Evolutionary conservation across 257 asterid species (phyloP), one percentile per base, ranked within the genome.

Genomic region (Rhazya stricta): DNA sequence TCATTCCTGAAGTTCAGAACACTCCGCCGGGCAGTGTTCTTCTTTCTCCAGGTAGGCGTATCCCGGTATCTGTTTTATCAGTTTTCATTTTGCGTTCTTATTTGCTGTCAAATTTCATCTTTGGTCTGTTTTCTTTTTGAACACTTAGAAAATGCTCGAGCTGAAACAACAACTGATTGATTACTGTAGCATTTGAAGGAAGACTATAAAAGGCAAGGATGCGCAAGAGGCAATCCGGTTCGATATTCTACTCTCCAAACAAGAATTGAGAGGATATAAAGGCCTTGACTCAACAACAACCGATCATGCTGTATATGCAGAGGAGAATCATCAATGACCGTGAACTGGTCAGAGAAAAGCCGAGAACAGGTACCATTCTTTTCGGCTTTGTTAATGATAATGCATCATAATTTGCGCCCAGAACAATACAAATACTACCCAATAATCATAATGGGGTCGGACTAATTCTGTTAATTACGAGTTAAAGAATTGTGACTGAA

Each of bases 341-440:
- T 10, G 97, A 86, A 76, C 82, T 92, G 79, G 97, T 21, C 96
- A 89, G 32, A 78, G 97, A 72, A 92, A 90, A 88, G 94, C 97
- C n/a, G 96, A 89, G 19, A 93, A 88, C 96, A 83, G 96, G 96
- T 91, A 80, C 25, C n/a, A n/a, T n/a, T n/a, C n/a, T n/a, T n/a
- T n/a, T n/a, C n/a, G n/a, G n/a, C 56, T 19, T 23, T 30, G 15
- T 43, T 74, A 11, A 46, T 30, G 13, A 62, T 21, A 23, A 29
- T 58, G 69, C 41, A 23, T 32, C 56, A 66, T 19, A 57, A 0
- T 54, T 76, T 76, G 74, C 79, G 60, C 74, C 74, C 79, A 34
- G 25, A 2, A 76, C 10, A 37, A n/a, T 76, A 67, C 71, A 63
- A 42, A 74, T 48, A 62, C 18, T 21, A 71, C 19, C 16, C 57